These are phyloP conservation scores for Aspergillus cejpii DNA, from an alignment of 2,329 filamentous ascomycete species.

Conservation along the genomic window DNA sequence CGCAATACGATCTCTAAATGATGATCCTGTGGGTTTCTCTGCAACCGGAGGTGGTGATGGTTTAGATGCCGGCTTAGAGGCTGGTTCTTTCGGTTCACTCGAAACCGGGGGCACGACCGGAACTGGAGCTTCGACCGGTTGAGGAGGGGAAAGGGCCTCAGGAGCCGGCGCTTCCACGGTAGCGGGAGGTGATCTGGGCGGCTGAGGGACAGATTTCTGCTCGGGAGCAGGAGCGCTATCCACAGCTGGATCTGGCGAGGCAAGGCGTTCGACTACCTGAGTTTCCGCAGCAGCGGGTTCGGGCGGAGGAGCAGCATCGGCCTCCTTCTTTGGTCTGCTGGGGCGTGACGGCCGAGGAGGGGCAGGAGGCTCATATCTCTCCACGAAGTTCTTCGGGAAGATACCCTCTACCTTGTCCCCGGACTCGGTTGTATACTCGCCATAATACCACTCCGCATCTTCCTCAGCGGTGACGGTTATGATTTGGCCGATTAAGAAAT, in stretches of 20 bases:
- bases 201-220: conserved; percentile 17
- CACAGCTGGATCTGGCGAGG: conserved; percentile 31
- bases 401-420: conserved; percentile 75
- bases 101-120: conserved; percentile 26
- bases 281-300: conserved; percentile 22
- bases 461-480: conserved; percentile 91
- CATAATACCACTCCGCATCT: conserved; percentile 88
- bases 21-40: conserved; percentile 67
- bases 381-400: conserved; percentile 95
- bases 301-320: conserved; percentile 34
- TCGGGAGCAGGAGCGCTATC: conserved; percentile 21
- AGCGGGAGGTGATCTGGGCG: conserved; percentile 20
- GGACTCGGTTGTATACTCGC: conserved; percentile 71
- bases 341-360: conserved; percentile 76
- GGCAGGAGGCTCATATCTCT: conserved; percentile 85
- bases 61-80: conserved; percentile 44
- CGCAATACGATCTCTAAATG: conserved; percentile 92
- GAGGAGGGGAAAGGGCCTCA: conserved; percentile 24
- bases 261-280: conserved; percentile 25
- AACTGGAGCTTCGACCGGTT: conserved; percentile 20
- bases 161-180: conserved; percentile 20
- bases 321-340: conserved; percentile 60
- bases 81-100: conserved; percentile 31
- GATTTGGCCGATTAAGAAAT: conserved; percentile 75
- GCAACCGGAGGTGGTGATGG: conserved; percentile 58